Conservation (phyloP, 768 basidiomycete species). For the Boletus sp. region DNA sequence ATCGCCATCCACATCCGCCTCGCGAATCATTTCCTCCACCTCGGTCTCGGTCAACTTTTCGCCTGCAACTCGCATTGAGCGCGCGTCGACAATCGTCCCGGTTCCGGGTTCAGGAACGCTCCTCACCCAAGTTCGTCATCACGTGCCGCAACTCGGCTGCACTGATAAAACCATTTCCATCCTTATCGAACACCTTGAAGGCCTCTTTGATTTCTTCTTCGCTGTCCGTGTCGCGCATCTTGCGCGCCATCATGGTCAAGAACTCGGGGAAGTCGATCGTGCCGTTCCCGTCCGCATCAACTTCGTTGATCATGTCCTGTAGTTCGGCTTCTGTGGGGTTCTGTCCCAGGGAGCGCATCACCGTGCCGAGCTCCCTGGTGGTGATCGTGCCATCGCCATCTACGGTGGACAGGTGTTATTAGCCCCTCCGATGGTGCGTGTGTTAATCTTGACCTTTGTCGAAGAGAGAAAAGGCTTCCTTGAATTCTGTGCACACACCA, state of each 20-base stretch:
- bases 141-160: constrained; percentile 85
- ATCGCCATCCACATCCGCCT: constrained; percentile 92
- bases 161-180: constrained; percentile 87
- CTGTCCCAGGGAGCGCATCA: constrained; percentile 91
- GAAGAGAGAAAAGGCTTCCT: constrained; percentile 98
- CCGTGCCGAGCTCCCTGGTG: constrained; percentile 84
- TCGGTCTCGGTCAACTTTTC: constrained; percentile 86
- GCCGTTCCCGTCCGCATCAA: constrained; percentile 85
- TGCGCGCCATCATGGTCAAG: constrained; percentile 79
- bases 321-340: constrained; percentile 91
- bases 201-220: constrained; percentile 97
- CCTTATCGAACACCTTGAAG: constrained; percentile 97
- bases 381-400: constrained; percentile 95
- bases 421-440: neutral
- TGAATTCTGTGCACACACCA: constrained; percentile 70
- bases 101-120: neutral
- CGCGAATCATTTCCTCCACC: constrained; percentile 96
- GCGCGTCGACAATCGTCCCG: neutral
- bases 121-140: constrained; percentile 84
- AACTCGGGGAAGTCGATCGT: constrained; percentile 87
- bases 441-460: constrained; percentile 66
- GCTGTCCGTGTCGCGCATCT: constrained; percentile 88
- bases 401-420: constrained; percentile 25
- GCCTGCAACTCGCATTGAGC: constrained; percentile 39
- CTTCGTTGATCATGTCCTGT: constrained; percentile 95